Evolutionary conservation across 2,329 filamentous ascomycete genomes (phyloP), one percentile per base, ranked within the genome.

Genomic region (Microdochium bolleyi): DNA sequence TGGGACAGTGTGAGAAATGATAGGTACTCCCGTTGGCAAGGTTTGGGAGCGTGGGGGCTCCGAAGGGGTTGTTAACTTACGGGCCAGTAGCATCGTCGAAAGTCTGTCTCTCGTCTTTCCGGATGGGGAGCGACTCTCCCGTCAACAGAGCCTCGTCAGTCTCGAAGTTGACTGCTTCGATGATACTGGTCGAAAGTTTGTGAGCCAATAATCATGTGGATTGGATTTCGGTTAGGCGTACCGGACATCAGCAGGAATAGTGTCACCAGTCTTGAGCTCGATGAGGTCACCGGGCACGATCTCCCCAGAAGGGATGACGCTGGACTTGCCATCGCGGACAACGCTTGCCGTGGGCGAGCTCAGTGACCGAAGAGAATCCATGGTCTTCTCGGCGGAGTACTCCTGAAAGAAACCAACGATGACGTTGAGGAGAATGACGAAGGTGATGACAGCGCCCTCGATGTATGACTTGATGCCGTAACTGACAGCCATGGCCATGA

Each of bases 101-200:
- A 48, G 74, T 73, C 54, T 67, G 68, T 27, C 74, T 69, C 19
- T 74, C 65, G 52, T 73, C 68, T 67, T 85, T 80, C 59, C 67
- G 71, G 7, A 84, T 77, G 32, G 82, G 82, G 2, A 83, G 67
- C 8, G 82, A 82, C 66, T 85, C 82, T 50, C 82, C 82, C 22
- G 82, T 85, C 24, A 85, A 70, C 24, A 84, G 73, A 11, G 81
- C 80, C 64, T 85, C 82, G 54, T 85, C 80, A 27, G 79, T 79
- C 55, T 79, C 78, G 54, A 79, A 75, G 57, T 82, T 80, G 63
- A 80, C 70, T 30, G 70, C 75, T 54, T 82, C 76, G 53, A 76
- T 65, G 11, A 79, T 64, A 48, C 7, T 44, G 22, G n/a, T 21
- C 25, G 34, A 53, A 52, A 24, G 48, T 38, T 3, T 14, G 25